phyloP scores from a whole-genome alignment of 169 alveolate genomes.

The Plasmodium malariae region DNA sequence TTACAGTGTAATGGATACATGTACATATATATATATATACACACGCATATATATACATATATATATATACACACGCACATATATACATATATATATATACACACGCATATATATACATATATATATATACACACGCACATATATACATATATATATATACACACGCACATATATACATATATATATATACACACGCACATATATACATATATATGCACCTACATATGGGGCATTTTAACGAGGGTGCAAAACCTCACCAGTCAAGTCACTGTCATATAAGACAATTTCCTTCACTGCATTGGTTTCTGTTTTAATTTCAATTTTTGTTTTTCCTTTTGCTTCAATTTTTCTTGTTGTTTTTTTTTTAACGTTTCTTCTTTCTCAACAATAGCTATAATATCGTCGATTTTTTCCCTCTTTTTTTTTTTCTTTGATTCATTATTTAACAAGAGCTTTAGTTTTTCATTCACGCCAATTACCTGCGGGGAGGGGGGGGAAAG shows the following conservation, averaged over 20 bases:
- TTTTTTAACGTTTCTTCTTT: constrained; percentile 49
- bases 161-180: neutral
- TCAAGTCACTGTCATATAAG: neutral
- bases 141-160: neutral
- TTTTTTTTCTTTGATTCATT: constrained; percentile 31
- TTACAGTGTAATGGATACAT: too few relatives aligned
- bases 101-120: too few relatives aligned
- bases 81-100: too few relatives aligned
- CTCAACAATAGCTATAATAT: constrained; percentile 58
- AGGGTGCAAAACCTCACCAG: neutral
- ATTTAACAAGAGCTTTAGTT: constrained; percentile 25
- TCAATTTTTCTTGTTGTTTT: constrained; percentile 32
- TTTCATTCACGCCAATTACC: constrained; percentile 40
- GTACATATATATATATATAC: too few relatives aligned
- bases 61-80: too few relatives aligned
- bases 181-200: neutral
- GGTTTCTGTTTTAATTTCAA: constrained; percentile 31
- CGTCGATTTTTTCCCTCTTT: constrained; percentile 43
- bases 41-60: too few relatives aligned
- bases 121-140: too few relatives aligned
- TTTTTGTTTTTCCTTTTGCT: constrained; percentile 53
- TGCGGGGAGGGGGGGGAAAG: neutral
- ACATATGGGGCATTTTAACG: neutral
- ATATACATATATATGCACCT: neutral
- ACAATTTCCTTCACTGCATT: neutral